phyloP scores from a whole-genome alignment of 2,329 filamentous ascomycete species.

The Alternaria ethzedia region DNA sequence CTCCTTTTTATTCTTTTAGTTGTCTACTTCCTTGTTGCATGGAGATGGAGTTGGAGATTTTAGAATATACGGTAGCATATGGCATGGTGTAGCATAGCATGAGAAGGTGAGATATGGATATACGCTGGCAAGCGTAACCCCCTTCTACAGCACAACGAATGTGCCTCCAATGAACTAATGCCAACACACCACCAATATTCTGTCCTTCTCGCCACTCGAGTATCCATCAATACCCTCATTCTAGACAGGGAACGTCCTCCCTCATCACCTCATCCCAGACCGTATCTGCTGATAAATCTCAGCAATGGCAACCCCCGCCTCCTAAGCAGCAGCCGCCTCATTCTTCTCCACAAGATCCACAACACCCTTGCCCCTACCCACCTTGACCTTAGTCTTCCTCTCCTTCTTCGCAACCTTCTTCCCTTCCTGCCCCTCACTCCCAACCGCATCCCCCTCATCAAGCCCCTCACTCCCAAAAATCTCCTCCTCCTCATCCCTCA shows the following conservation, averaged over 20 bases:
- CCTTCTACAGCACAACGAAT: background rate
- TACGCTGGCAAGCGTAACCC: background rate
- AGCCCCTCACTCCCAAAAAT: constrained; percentile 43
- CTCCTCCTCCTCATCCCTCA: constrained; percentile 51
- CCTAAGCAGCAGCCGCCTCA: constrained; percentile 50
- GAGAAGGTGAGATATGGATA: background rate
- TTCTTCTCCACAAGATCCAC: constrained; percentile 77
- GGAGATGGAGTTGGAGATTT: background rate
- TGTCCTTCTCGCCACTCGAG: too few relatives aligned
- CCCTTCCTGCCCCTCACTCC: constrained; percentile 46
- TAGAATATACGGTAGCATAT: background rate
- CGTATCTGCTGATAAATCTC: background rate
- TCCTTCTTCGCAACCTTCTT: too few relatives aligned
- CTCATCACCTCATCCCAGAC: background rate
- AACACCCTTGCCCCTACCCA: constrained; percentile 80
- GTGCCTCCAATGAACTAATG: background rate
- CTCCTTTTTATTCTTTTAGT: background rate
- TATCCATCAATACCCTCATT: too few relatives aligned
- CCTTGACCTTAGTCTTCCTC: constrained; percentile 79
- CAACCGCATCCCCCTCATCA: constrained; percentile 44
- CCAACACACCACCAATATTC: background rate
- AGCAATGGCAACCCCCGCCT: background rate
- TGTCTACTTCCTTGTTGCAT: background rate
- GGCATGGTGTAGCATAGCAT: background rate
- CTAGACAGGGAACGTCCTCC: too few relatives aligned